Conservation (phyloP, 1,284 basidiomycete species). For the Tylopilus sp. region DNA sequence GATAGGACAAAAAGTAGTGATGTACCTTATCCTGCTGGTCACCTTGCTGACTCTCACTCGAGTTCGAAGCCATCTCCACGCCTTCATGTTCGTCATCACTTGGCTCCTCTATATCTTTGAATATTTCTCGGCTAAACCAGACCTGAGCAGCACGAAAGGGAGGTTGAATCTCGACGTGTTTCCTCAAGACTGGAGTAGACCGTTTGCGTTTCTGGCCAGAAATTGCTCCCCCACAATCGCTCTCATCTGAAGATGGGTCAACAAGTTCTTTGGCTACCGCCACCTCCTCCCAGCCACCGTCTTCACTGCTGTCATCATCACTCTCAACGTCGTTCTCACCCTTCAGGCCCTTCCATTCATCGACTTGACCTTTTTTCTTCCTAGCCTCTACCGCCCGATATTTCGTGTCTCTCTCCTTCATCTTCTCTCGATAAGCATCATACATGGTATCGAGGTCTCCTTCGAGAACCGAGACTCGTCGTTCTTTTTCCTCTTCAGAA, state of each 20-base stretch:
- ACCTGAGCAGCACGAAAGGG: slow-evolving; percentile 57
- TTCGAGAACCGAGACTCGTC: slow-evolving; percentile 69
- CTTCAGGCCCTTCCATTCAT: slow-evolving; percentile 78
- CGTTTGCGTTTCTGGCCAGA: slow-evolving; percentile 44
- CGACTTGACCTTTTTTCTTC: slow-evolving; percentile 68
- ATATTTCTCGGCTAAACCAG: slow-evolving; percentile 97
- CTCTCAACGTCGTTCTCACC: slow-evolving; percentile 49
- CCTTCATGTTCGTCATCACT: slow-evolving; percentile 41
- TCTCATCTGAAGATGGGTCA: slow-evolving; percentile 61
- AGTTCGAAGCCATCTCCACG: slow-evolving; percentile 21
- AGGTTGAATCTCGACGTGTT: slow-evolving; percentile 43
- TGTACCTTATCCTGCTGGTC: slow-evolving; percentile 39
- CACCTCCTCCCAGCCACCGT: slow-evolving; percentile 78
- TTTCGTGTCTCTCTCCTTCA: slow-evolving; percentile 87
- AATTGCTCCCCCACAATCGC: slow-evolving; percentile 45
- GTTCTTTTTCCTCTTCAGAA: slow-evolving; percentile 71
- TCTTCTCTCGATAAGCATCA: slow-evolving; percentile 80
- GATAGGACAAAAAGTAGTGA: slow-evolving; percentile 8
- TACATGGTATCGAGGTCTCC: slow-evolving; percentile 87
- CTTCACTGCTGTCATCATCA: slow-evolving; percentile 47
- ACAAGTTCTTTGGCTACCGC: slow-evolving; percentile 61
- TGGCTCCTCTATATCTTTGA: slow-evolving; percentile 62
- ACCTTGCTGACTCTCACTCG: slow-evolving; percentile 22
- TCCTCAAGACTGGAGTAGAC: slow-evolving; percentile 38
- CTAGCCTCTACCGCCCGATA: slow-evolving; percentile 85